Conservation (phyloP, 495 filamentous ascomycete species). For the Usnea hakonensis region DNA sequence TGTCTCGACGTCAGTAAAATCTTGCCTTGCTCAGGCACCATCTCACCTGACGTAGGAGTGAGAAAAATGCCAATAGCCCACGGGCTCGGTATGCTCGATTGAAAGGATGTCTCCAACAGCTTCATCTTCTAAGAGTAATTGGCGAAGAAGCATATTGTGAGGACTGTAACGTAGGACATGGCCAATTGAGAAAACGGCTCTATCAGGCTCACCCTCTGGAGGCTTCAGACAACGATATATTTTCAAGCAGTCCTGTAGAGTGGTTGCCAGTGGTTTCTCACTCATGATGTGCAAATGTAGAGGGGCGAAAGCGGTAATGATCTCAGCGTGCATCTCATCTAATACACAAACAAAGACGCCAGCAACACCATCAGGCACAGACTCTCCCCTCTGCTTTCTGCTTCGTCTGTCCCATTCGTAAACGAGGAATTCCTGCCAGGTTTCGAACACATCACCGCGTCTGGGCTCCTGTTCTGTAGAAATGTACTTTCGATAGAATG, state of each 20-base stretch:
- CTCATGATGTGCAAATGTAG: conserved; percentile 78
- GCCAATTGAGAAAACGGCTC: conserved; percentile 72
- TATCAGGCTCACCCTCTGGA: conserved; percentile 29
- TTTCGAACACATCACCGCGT: conserved; percentile 48
- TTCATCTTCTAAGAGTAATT: conserved; percentile 60
- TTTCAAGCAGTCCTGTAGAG: conserved; percentile 61
- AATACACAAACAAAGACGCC: conserved; percentile 81
- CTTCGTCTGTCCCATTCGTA: conserved; percentile 54
- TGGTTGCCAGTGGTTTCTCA: conserved; percentile 88
- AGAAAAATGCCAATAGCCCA: conserved; percentile 94
- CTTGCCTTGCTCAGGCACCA: conserved; percentile 1
- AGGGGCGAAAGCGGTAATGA: conserved; percentile 60
- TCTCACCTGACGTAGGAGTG: conserved; percentile 77
- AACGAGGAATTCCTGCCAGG: conserved; percentile 65
- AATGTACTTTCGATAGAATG: conserved; percentile 60
- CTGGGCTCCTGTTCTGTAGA: conserved; percentile 30
- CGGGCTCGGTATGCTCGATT: conserved; percentile 85
- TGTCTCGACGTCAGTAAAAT: conserved; percentile 14
- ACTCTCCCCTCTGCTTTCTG: background rate
- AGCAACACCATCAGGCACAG: conserved; percentile 52
- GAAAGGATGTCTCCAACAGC: conserved; percentile 78
- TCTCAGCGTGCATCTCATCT: conserved; percentile 78
- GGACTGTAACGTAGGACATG: conserved; percentile 76
- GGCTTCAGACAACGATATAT: conserved; percentile 54
- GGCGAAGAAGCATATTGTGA: conserved; percentile 78